Conservation (phyloP, 179 eudicot species). For the Silene noctiflora region DNA sequence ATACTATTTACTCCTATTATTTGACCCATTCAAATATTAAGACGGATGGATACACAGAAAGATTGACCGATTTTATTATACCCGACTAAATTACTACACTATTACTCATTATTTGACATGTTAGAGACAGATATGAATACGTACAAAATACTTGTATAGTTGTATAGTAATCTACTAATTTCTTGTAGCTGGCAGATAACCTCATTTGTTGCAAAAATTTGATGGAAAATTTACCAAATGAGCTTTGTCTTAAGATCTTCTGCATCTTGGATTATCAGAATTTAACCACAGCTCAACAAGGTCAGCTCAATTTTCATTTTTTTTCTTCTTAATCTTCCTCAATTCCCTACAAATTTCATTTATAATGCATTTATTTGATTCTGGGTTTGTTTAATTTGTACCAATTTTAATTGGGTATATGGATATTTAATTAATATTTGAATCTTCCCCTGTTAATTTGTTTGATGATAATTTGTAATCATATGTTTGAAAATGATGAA, state of each 20-base stretch:
- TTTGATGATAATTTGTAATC: neutral
- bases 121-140: too few relatives aligned
- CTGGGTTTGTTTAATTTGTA: neutral
- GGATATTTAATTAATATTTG: neutral
- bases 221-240: conserved; percentile 70
- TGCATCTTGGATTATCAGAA: conserved; percentile 67
- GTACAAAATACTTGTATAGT: neutral
- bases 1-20: too few relatives aligned
- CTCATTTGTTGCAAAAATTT: neutral
- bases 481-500: neutral
- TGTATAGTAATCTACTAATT: too few relatives aligned
- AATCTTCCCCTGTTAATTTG: neutral
- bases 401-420: neutral
- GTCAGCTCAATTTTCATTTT: conserved; percentile 28
- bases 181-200: neutral
- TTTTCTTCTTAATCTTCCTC: neutral
- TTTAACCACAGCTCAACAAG: conserved; percentile 65
- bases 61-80: too few relatives aligned
- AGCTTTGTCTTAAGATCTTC: conserved; percentile 61
- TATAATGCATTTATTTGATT: neutral
- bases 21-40: too few relatives aligned
- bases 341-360: neutral
- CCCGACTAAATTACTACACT: too few relatives aligned
- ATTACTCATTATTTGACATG: too few relatives aligned
- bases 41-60: too few relatives aligned